A percentile compares a stretch with the other conserved stretches of the same genome.
Conservation (phyloP, 768 basidiomycete genomes). For the Podaxis sp. region DNA sequence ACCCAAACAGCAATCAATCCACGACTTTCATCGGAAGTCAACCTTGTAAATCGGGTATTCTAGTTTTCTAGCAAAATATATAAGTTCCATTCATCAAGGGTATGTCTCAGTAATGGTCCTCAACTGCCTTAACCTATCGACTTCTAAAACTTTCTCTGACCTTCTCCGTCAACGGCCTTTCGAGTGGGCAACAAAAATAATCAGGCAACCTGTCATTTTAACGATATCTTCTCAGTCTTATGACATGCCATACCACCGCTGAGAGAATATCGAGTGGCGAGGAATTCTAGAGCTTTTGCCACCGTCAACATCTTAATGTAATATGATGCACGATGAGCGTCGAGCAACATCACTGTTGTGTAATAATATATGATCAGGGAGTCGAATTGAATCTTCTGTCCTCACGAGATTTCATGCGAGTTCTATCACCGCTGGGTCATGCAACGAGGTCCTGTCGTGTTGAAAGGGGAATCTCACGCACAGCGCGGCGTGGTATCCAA, state of each 20-base stretch:
- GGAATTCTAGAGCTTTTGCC: background rate
- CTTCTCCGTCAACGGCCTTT: background rate
- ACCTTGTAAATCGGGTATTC: background rate
- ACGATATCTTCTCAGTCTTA: background rate
- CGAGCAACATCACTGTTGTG: background rate
- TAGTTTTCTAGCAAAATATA: background rate
- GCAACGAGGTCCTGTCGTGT: conserved; percentile 1
- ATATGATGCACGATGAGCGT: background rate
- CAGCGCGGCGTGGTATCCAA: conserved; percentile 7
- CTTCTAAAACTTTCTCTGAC: background rate
- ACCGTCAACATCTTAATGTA: background rate
- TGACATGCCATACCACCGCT: background rate
- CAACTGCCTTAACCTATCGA: background rate
- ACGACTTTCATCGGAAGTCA: background rate
- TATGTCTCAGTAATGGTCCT: background rate
- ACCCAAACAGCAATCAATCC: background rate
- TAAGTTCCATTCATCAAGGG: background rate
- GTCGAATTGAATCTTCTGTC: background rate
- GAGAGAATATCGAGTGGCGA: background rate
- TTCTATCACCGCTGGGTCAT: conserved; percentile 6
- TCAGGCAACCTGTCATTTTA: background rate
- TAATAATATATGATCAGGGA: background rate
- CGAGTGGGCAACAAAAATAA: background rate
- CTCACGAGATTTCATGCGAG: background rate
- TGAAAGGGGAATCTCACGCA: conserved; percentile 1